Evolutionary conservation across 495 filamentous ascomycete genomes (phyloP).

Genomic region (Xylaria scruposa): DNA sequence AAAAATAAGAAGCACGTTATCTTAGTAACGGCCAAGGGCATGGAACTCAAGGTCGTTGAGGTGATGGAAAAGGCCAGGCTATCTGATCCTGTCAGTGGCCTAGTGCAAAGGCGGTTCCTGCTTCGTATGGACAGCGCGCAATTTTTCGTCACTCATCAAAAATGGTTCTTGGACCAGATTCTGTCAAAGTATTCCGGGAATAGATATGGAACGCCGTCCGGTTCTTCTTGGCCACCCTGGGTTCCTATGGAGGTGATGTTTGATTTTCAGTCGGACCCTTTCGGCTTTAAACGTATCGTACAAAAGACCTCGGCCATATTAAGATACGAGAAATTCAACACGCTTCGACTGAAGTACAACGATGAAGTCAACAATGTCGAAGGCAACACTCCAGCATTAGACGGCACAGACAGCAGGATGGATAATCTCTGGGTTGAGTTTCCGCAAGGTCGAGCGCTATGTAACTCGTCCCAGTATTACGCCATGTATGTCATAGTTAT

Average conservation of each 20-base stretch:
- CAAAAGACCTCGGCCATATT: slow-evolving; percentile 93
- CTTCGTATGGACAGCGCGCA: slow-evolving; percentile 96
- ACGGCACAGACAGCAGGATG: slow-evolving; percentile 76
- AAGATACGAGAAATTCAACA: slow-evolving; percentile 98
- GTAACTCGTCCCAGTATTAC: slow-evolving; percentile 95
- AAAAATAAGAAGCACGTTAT: slow-evolving; percentile 94
- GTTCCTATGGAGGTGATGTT: slow-evolving; percentile 98
- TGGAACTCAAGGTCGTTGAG: slow-evolving; percentile 95
- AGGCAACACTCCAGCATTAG: slow-evolving; percentile 45
- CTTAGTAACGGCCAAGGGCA: slow-evolving; percentile 91
- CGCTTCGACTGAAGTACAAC: slow-evolving; percentile 94
- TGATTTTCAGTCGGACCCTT: slow-evolving; percentile 88
- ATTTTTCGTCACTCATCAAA: slow-evolving; percentile 94
- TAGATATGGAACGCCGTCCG: slow-evolving; percentile 83
- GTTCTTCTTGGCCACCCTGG: slow-evolving; percentile 95
- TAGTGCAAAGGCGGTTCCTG: slow-evolving; percentile 92
- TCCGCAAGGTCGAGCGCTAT: slow-evolving; percentile 87
- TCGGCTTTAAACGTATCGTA: slow-evolving; percentile 93
- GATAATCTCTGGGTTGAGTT: slow-evolving; percentile 98
- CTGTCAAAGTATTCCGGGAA: slow-evolving; percentile 94
- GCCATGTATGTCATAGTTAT: slow-evolving; percentile 96
- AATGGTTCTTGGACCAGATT: slow-evolving; percentile 78
- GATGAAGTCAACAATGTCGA: slow-evolving; percentile 81
- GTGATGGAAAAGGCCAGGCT: slow-evolving; percentile 97
- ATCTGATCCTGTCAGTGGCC: slow-evolving; percentile 88